phyloP scores from a whole-genome alignment of 352 stramenopile species.

The Phytophthora ramorum region DNA sequence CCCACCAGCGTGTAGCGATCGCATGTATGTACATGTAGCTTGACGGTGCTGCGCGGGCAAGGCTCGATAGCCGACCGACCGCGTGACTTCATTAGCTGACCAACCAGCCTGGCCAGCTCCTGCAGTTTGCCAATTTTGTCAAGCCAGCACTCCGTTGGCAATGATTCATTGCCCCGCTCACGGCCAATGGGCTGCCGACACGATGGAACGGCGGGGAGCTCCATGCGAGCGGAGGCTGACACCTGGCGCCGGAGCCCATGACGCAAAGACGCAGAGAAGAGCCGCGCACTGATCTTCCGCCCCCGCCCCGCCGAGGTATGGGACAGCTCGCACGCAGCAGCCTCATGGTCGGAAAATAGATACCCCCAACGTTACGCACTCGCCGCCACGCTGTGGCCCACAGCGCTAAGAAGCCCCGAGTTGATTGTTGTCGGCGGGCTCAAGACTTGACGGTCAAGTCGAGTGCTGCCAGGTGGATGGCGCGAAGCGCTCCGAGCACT shows the following conservation, averaged over 20 bases:
- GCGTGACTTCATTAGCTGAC: too few species aligned
- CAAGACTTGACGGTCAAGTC: neutral
- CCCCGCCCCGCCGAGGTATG: neutral
- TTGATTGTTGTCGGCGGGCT: neutral
- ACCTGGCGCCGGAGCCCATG: neutral
- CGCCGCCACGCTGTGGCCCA: neutral
- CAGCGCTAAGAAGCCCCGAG: neutral
- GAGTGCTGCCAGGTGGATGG: neutral
- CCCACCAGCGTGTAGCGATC: neutral
- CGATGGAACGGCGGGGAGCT: conserved; percentile 13
- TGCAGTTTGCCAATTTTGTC: too few species aligned
- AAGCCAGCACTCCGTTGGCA: too few species aligned
- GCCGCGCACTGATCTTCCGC: conserved; percentile 14
- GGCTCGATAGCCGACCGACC: neutral
- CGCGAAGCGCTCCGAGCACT: neutral
- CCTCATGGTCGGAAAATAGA: neutral
- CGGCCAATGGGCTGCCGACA: conserved; percentile 22
- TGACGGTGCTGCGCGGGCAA: neutral
- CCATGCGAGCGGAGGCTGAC: neutral
- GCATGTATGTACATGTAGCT: neutral
- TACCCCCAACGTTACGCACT: neutral
- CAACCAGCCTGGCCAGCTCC: too few species aligned
- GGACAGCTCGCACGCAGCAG: neutral
- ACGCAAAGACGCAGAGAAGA: conserved; percentile 17
- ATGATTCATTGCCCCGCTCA: neutral